Evolutionary conservation across 495 filamentous ascomycete species (phyloP), one percentile per base, ranked within the genome.

Genomic region (Viridothelium virens): DNA sequence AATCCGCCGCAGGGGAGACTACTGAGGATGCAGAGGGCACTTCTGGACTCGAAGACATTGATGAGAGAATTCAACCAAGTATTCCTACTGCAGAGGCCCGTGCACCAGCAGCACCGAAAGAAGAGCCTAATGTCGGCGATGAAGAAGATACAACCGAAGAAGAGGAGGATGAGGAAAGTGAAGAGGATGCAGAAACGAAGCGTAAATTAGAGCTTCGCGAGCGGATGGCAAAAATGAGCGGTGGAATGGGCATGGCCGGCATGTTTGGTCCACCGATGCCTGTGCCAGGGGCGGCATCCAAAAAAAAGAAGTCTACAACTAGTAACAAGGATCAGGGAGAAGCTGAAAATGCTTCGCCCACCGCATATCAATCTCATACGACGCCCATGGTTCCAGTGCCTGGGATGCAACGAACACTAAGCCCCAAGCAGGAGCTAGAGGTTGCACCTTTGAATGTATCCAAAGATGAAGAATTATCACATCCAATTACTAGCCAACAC

Each of bases 161-260:
- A 25, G 88, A 88, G n/a, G 88, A 88, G n/a, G 89, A 89, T 38
- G 88, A 91, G 53, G 91, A 94, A 63, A 90, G 94, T 53, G 93
- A 96, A n/a, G 78, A 95, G 59, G 94, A 98, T 67, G 91, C 91
- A 0, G 94, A 98, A 74, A 80, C 91, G 44, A 88, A 85, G 66
- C 88, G 93, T 67, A 88, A 88, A 75, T 86, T 96, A 78, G 94
- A 96, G 71, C 79, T 98, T 63, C 86, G 95, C 50, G 91, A 92
- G 63, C 86, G 94, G 68, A 97, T 98, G 91, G 93, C 92, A 34
- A 96, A 95, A 77, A 95, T 98, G 90, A 94, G 91, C 69, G 94
- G 95, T 67, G 94, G 94, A 16, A 96, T 96, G 91, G 92, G 92
- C 16, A 92, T 96, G 88, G 87, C 91, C 75, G 92, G 93, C 59